A percentile compares a stretch with the other conserved stretches of the same genome.
These are phyloP conservation scores for Krasilnikovozyma curviuscula DNA, from an alignment of 768 basidiomycete genomes.

Conservation along the genomic window DNA sequence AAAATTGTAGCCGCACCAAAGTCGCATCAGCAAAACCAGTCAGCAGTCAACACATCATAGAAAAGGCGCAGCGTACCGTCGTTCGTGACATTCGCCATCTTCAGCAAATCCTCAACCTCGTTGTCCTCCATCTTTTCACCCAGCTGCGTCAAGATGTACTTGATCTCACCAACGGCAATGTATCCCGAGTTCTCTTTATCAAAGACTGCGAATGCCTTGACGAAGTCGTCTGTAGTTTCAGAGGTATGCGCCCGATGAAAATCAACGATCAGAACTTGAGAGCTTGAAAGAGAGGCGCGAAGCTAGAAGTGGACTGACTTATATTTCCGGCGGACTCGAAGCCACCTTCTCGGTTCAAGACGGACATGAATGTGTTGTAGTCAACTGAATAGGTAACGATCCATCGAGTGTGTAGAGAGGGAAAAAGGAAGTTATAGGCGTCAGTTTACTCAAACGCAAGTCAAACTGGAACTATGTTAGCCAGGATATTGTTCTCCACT, in stretches of 20 bases:
- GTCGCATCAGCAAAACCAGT: no score
- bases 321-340: constrained; percentile 94
- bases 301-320: constrained; percentile 43
- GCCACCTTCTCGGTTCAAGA: constrained; percentile 85
- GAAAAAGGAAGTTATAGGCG: background rate
- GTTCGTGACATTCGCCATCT: constrained; percentile 87
- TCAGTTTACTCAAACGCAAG: background rate
- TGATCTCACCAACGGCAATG: constrained; percentile 76
- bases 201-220: constrained; percentile 97
- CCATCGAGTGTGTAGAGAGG: constrained; percentile 9
- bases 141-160: constrained; percentile 83
- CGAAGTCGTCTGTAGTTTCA: constrained; percentile 68
- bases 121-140: constrained; percentile 98
- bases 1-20: no score
- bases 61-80: no score
- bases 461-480: no score
- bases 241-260: constrained; percentile 1
- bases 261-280: background rate
- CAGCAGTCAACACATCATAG: no score
- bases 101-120: constrained; percentile 92
- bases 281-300: background rate
- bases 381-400: constrained; percentile 39
- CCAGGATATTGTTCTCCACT: background rate
- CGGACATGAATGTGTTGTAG: constrained; percentile 73
- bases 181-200: constrained; percentile 88